Conservation (phyloP, 345 rosid species). For the Citrus maxima region DNA sequence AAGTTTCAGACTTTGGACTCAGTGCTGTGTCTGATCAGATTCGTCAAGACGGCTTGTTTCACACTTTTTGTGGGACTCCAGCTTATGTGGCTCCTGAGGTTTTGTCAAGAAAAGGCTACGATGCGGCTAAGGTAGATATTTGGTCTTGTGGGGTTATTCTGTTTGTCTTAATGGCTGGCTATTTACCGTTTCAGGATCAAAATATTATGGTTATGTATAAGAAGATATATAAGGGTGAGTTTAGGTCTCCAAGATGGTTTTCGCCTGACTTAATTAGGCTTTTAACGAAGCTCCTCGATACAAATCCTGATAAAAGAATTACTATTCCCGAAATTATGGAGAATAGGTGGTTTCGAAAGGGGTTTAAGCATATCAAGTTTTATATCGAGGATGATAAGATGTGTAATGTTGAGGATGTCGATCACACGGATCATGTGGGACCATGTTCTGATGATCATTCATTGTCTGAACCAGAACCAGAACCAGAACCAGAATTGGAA, state of each 20-base stretch:
- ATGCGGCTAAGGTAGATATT: conserved; percentile 78
- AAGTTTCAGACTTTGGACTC: conserved; percentile 86
- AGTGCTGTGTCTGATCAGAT: conserved; percentile 79
- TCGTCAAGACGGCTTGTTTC: conserved; percentile 67
- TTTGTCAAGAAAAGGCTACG: conserved; percentile 63
- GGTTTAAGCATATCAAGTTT: conserved; percentile 58
- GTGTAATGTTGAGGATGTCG: conserved; percentile 33
- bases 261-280: conserved; percentile 58
- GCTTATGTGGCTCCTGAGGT: conserved; percentile 89
- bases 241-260: conserved; percentile 76
- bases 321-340: conserved; percentile 73
- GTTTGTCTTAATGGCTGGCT: conserved; percentile 73
- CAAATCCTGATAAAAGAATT: conserved; percentile 69
- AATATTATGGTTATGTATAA: conserved; percentile 75
- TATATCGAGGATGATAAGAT: conserved; percentile 52
- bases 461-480: conserved; percentile 52
- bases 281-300: conserved; percentile 58
- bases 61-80: conserved; percentile 85
- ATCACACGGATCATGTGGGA: conserved; percentile 32
- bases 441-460: conserved; percentile 41
- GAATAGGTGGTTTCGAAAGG: conserved; percentile 73
- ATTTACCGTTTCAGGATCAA: conserved; percentile 76
- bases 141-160: conserved; percentile 95
- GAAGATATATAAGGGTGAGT: conserved; percentile 72
- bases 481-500: conserved; percentile 42